Percentiles rank a stretch among this genome's conserved stretches.
These are phyloP conservation scores for Echria macrotheca DNA, from an alignment of 495 filamentous ascomycete genomes.

Conservation along the genomic window DNA sequence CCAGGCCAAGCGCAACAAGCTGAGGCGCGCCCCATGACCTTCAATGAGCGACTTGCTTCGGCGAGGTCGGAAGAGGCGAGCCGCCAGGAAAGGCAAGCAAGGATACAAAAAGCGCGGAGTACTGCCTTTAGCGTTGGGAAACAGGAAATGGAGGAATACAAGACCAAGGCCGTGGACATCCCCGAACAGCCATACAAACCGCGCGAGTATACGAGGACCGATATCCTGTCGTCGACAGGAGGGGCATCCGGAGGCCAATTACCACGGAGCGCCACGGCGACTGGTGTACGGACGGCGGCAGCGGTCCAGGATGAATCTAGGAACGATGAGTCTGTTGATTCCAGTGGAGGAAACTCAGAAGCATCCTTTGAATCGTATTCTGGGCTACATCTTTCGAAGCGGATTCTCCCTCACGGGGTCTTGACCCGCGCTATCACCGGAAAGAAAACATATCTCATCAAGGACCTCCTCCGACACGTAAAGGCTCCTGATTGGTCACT, in stretches of 20 bases:
- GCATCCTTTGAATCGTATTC: constrained; percentile 81
- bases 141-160: constrained; percentile 61
- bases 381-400: constrained; percentile 73
- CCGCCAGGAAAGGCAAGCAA: constrained; percentile 48
- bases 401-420: constrained; percentile 75
- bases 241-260: constrained; percentile 26
- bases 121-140: constrained; percentile 66
- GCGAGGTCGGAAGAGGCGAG: constrained; percentile 51
- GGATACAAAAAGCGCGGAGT: constrained; percentile 56
- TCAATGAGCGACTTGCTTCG: constrained; percentile 81
- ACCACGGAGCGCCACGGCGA: constrained; percentile 48
- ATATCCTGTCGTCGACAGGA: constrained; percentile 50
- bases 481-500: constrained; percentile 80
- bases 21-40: constrained; percentile 57
- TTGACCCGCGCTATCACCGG: constrained; percentile 67
- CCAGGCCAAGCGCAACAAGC: constrained; percentile 11
- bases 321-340: not conserved
- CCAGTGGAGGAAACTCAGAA: constrained; percentile 17
- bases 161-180: constrained; percentile 52
- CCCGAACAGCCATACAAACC: constrained; percentile 41
- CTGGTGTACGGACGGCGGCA: constrained; percentile 30
- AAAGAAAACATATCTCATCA: constrained; percentile 73
- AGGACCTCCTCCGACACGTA: constrained; percentile 73
- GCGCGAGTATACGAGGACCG: constrained; percentile 55
- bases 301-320: not conserved